Evolutionary conservation across 176 grass and related monocot genomes (phyloP).

Genomic region (Oryza punctata): DNA sequence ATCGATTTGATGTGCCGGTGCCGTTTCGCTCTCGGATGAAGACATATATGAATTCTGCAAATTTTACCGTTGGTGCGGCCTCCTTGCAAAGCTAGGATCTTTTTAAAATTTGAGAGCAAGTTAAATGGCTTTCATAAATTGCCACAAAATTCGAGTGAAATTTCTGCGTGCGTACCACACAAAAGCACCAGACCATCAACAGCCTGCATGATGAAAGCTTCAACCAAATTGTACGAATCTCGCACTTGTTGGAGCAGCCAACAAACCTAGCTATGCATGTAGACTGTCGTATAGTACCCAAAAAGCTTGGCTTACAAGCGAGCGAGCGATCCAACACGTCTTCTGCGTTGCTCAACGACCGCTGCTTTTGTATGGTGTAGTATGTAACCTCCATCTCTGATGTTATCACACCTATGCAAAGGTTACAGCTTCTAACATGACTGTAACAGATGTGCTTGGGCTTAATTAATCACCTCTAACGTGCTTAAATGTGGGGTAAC

Average conservation of each 20-base stretch:
- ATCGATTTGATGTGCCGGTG: neutral
- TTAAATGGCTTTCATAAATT: neutral
- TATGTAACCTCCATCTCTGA: neutral
- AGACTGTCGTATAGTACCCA: neutral
- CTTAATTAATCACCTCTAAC: neutral
- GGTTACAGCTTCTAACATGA: neutral
- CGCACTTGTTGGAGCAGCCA: neutral
- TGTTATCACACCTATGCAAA: too few relatives aligned
- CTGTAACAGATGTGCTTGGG: neutral
- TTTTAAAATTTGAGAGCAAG: neutral
- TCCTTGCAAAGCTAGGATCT: neutral
- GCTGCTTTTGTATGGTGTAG: neutral
- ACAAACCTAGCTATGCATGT: neutral
- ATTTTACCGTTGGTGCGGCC: neutral
- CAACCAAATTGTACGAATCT: too few relatives aligned
- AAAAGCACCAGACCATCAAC: neutral
- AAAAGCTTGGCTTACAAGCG: neutral
- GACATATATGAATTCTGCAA: neutral
- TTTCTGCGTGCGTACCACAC: neutral
- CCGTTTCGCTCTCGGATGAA: conserved; percentile 22
- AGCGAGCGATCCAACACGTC: neutral
- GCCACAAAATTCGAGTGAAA: neutral
- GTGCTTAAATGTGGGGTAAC: neutral
- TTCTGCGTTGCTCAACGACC: neutral
- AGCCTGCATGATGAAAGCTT: neutral